These are phyloP conservation scores for Rosa hybrid DNA, from an alignment of 331 rosid species.

Conservation along the genomic window DNA sequence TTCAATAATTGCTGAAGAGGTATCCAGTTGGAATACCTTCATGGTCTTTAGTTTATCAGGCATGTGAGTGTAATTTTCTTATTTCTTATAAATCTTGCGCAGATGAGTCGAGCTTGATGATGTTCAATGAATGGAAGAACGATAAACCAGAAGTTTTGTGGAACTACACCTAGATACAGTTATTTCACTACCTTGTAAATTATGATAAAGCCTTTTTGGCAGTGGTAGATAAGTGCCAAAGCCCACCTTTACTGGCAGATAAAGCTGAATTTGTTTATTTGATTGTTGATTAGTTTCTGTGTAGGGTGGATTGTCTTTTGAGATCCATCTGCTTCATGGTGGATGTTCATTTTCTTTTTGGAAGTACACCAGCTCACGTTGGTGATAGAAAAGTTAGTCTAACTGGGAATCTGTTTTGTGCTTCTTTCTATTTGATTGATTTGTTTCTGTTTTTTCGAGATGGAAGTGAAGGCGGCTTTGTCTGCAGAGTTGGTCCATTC, in stretches of 20 bases:
- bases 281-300: background rate
- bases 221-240: background rate
- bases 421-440: background rate
- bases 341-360: background rate
- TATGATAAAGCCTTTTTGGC: conserved; percentile 8
- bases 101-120: conserved; percentile 14
- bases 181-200: conserved; percentile 8
- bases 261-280: background rate
- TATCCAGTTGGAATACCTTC: background rate
- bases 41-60: background rate
- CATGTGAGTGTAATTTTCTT: background rate
- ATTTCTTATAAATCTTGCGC: background rate
- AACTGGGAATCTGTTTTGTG: background rate
- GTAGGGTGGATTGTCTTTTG: background rate
- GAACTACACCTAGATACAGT: background rate
- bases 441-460: background rate
- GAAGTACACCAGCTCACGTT: background rate
- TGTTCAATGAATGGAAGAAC: conserved; percentile 3
- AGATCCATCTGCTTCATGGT: background rate
- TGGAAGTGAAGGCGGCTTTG: background rate
- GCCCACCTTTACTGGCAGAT: conserved; percentile 3
- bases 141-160: background rate
- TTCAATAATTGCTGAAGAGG: background rate
- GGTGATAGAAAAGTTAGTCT: background rate
- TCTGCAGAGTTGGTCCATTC: background rate